Percentiles rank a stretch among this genome's conserved stretches.
These are phyloP conservation scores for Acer yangbiense DNA, from an alignment of 345 rosid species.

Conservation along the genomic window DNA sequence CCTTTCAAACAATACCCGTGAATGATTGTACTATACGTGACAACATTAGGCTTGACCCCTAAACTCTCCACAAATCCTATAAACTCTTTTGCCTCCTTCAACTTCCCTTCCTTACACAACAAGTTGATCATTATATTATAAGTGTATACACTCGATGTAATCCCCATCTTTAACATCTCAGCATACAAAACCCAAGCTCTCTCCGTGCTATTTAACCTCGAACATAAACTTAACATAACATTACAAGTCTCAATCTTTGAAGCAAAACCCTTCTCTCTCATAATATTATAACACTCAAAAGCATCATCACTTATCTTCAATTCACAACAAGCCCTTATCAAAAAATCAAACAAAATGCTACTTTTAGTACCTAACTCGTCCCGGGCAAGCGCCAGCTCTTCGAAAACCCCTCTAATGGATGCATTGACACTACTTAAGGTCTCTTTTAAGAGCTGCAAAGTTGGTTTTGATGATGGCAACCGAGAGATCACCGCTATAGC, in stretches of 20 bases:
- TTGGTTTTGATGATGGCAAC: constrained; percentile 56
- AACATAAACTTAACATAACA: constrained; percentile 55
- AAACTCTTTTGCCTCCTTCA: constrained; percentile 74
- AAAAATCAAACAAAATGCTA: constrained; percentile 52
- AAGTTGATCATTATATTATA: constrained; percentile 90
- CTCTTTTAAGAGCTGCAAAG: constrained; percentile 51
- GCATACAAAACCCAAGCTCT: constrained; percentile 82
- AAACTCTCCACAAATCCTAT: constrained; percentile 59
- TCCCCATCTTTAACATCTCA: constrained; percentile 85
- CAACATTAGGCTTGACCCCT: constrained; percentile 68
- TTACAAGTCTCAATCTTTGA: constrained; percentile 80
- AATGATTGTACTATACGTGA: constrained; percentile 77
- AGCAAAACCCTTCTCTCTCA: constrained; percentile 64
- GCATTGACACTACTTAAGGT: constrained; percentile 27
- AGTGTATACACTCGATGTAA: constrained; percentile 69
- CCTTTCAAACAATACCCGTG: constrained; percentile 74
- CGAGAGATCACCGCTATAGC: constrained; percentile 62
- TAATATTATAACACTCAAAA: constrained; percentile 58
- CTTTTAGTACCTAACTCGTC: constrained; percentile 52
- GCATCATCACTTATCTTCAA: constrained; percentile 67
- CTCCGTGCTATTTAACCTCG: constrained; percentile 58
- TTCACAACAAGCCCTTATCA: constrained; percentile 66
- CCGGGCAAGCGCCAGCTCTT: constrained; percentile 46
- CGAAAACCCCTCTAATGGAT: constrained; percentile 43
- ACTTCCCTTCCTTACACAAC: constrained; percentile 83